Base-by-base conservation (phyloP, 2,329 filamentous ascomycete species). In the Exserohilum rostratum region DNA sequence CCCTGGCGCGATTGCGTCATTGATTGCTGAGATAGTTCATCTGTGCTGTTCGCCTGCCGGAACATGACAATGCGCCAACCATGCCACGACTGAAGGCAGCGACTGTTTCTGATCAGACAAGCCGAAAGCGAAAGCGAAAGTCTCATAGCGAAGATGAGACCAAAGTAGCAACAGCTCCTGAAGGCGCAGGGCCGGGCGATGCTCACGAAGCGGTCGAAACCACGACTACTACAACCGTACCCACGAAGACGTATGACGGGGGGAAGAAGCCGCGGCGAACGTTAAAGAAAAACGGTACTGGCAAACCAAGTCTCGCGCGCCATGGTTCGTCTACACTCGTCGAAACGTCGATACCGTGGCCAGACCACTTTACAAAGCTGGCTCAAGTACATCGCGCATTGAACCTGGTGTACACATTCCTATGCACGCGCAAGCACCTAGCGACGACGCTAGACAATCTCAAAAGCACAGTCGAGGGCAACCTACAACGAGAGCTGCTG, bases 341-440 rank as follows among this genome's bases (percentile, higher is more conserved):
- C n/a, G 80, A 84, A 60, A 75, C 80, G 1, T 71, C 80, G 1
- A 78, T 83, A 46, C 82, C 83, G 37, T 97, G 93, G 92, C 92
- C 93, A 0, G 82, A 85, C 1, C 80, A 83, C 40, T 90, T 98
- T 73, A 88, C 85, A 52, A 79, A 81, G 37, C 82, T 98, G 7
- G 86, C 89, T 22, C 87, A 88, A 71, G 90, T 88, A 0, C 90
- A 98, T 72, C 85, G 87, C 57, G 93, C 95, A 1, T 78, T 99
- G 55, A 99, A 96, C 66, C 78, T 98, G 1, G 91, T 98, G 0
- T 96, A 91, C 67, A 98, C 95, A 0, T 98, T 99, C 71, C 96
- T 91, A 78, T 95, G 88, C 71, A 93, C 93, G 1, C 87, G 95
- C 40, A 97, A 96, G 71, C 90, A 98, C 67, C 83, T 98, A 25